Conservation (phyloP, 2,329 filamentous ascomycete species). For the Pseudogymnoascus sp. region DNA sequence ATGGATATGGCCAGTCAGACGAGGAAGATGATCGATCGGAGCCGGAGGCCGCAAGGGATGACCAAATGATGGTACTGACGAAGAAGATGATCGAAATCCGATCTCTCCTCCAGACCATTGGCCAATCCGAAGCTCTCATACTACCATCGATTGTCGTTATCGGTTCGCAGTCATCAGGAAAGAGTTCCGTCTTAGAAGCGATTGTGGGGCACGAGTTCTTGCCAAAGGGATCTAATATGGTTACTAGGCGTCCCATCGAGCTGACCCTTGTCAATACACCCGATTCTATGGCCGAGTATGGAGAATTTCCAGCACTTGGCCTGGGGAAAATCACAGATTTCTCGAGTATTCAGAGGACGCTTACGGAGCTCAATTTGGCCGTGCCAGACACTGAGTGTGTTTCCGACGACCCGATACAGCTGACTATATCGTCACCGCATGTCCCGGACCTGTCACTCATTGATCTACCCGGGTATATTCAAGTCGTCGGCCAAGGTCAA, state of each 20-base stretch:
- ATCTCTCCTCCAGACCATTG: conserved; percentile 81
- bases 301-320: conserved; percentile 88
- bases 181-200: conserved; percentile 92
- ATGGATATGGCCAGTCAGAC: conserved; percentile 64
- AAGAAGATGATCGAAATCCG: conserved; percentile 99
- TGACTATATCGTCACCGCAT: conserved; percentile 90
- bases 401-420: conserved; percentile 90
- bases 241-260: conserved; percentile 90
- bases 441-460: conserved; percentile 94
- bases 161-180: conserved; percentile 94
- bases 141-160: conserved; percentile 98
- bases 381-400: conserved; percentile 88
- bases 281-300: conserved; percentile 77
- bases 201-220: conserved; percentile 97
- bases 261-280: conserved; percentile 93
- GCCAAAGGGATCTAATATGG: conserved; percentile 98
- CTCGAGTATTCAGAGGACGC: conserved; percentile 77
- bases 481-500: conserved; percentile 86
- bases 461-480: conserved; percentile 94
- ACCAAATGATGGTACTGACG: conserved; percentile 99
- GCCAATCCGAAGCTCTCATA: conserved; percentile 79
- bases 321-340: conserved; percentile 89
- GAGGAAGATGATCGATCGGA: conserved; percentile 54
- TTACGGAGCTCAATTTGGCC: conserved; percentile 90
- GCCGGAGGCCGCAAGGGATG: conserved; percentile 68